Conservation (phyloP, 257 asterid genomes). For the Pogostemon cablin region DNA sequence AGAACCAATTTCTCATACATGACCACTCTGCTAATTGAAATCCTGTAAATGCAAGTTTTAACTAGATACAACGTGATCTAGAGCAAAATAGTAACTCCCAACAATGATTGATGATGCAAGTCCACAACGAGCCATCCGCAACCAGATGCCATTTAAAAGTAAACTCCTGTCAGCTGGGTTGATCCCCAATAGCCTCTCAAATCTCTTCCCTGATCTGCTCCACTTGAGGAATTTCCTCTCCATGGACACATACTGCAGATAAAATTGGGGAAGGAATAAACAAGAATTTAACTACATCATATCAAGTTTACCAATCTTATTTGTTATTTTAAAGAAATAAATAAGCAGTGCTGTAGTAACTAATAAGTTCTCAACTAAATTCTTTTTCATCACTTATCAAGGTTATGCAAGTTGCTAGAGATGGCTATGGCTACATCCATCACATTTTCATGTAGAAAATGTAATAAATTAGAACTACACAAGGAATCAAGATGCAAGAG, state of each 20-base stretch:
- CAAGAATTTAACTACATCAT: background rate
- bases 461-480: background rate
- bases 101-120: slow-evolving; percentile 69
- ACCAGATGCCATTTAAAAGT: slow-evolving; percentile 65
- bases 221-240: slow-evolving; percentile 88
- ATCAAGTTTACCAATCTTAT: background rate
- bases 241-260: slow-evolving; percentile 69
- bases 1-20: slow-evolving; percentile 16
- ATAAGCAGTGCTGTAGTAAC: background rate
- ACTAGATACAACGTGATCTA: slow-evolving; percentile 47
- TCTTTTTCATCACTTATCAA: slow-evolving; percentile 2
- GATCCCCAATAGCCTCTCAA: slow-evolving; percentile 86
- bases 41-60: slow-evolving; percentile 28
- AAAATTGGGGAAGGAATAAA: slow-evolving; percentile 27
- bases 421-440: background rate
- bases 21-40: slow-evolving; percentile 14
- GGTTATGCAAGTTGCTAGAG: background rate
- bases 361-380: background rate
- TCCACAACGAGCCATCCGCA: slow-evolving; percentile 91
- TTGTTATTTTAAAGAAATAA: background rate
- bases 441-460: slow-evolving; percentile 12
- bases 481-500: background rate
- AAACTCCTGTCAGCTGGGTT: slow-evolving; percentile 84
- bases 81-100: slow-evolving; percentile 71
- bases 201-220: slow-evolving; percentile 72